These are phyloP conservation scores for Sanghuangporus baumii DNA, from an alignment of 1,284 basidiomycete species.

Conservation along the genomic window DNA sequence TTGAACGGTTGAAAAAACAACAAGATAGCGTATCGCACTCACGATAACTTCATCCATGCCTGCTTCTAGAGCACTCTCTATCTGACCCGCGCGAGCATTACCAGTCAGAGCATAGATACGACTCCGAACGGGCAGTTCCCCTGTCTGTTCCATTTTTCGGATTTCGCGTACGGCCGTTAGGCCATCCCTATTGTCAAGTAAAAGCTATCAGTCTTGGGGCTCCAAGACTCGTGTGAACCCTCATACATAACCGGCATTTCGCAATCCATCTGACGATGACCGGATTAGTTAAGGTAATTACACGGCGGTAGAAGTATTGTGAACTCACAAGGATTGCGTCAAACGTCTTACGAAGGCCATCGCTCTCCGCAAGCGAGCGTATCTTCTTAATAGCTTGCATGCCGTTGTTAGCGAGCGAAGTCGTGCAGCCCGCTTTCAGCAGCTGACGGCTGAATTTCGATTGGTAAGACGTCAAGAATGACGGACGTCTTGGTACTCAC, in stretches of 20 bases:
- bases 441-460: constrained; percentile 23
- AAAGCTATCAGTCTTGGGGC: neutral
- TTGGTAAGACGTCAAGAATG: neutral
- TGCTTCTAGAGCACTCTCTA: constrained; percentile 23
- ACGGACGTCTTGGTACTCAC: constrained; percentile 7
- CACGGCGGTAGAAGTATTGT: neutral
- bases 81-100: constrained; percentile 23
- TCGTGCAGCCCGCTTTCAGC: constrained; percentile 23
- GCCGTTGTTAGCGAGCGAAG: constrained; percentile 24
- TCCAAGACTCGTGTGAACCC: neutral
- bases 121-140: constrained; percentile 21
- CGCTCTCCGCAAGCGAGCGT: constrained; percentile 11
- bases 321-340: constrained; percentile 24
- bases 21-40: constrained; percentile 1
- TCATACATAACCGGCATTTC: constrained; percentile 28
- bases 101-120: constrained; percentile 26
- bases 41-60: constrained; percentile 26
- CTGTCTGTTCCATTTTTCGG: constrained; percentile 22
- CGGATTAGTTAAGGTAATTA: neutral
- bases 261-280: constrained; percentile 24
- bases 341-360: constrained; percentile 18
- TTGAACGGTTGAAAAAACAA: neutral
- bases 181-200: constrained; percentile 21
- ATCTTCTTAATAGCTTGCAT: constrained; percentile 25
- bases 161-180: constrained; percentile 27